Conservation (phyloP, 208 protist genomes). For the Trypanosoma melophagium region DNA sequence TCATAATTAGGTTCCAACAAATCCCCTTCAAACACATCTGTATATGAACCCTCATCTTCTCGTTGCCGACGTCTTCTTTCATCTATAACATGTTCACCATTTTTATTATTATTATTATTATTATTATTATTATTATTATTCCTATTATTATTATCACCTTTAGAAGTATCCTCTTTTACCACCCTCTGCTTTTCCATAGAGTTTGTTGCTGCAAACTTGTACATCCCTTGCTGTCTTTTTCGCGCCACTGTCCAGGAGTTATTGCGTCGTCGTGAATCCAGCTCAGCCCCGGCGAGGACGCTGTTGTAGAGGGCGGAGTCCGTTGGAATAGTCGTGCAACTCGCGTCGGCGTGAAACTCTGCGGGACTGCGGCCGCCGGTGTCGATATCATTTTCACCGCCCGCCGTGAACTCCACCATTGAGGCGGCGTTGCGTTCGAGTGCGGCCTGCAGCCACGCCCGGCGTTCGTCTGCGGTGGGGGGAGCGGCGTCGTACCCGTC, state of each 20-base stretch:
- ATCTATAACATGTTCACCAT: slow-evolving; percentile 36
- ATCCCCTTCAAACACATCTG: slow-evolving; percentile 52
- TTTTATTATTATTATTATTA: background rate
- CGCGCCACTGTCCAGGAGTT: slow-evolving; percentile 72
- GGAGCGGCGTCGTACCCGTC: slow-evolving; percentile 37
- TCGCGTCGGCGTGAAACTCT: slow-evolving; percentile 72
- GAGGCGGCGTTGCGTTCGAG: slow-evolving; percentile 63
- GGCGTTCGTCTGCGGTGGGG: slow-evolving; percentile 43
- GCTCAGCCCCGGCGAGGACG: slow-evolving; percentile 44
- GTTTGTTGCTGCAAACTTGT: no score
- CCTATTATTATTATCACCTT: background rate
- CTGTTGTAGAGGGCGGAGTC: slow-evolving; percentile 78
- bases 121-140: background rate
- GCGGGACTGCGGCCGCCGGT: slow-evolving; percentile 55
- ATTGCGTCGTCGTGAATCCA: slow-evolving; percentile 76
- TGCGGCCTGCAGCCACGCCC: slow-evolving; percentile 45
- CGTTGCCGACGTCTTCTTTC: slow-evolving; percentile 43
- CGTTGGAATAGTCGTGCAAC: slow-evolving; percentile 74
- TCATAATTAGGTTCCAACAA: slow-evolving; percentile 60
- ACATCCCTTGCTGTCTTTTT: slow-evolving; percentile 5
- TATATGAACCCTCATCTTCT: slow-evolving; percentile 60
- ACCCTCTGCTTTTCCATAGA: no score
- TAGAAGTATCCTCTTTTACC: background rate
- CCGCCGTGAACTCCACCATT: slow-evolving; percentile 77
- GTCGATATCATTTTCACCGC: slow-evolving; percentile 79